Conservation (phyloP, 2,329 filamentous ascomycete species). For the Westerdykella ornata region DNA sequence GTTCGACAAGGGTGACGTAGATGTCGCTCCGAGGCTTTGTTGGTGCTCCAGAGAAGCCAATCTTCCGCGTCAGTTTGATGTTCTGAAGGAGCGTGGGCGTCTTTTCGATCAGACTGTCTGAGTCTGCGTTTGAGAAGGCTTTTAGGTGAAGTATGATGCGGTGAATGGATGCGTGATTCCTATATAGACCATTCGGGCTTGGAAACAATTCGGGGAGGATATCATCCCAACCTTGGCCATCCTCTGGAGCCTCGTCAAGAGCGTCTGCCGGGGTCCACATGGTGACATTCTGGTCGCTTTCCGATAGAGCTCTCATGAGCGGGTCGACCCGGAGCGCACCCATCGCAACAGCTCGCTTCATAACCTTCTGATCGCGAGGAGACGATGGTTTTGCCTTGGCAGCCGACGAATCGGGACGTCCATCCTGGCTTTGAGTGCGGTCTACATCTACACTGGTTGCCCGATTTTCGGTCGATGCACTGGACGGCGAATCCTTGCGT, state of each 20-base stretch:
- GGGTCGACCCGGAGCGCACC: slow-evolving; percentile 71
- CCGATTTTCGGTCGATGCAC: slow-evolving; percentile 13
- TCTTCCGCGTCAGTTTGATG: slow-evolving; percentile 73
- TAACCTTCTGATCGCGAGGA: slow-evolving; percentile 44
- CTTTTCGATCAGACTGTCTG: slow-evolving; percentile 72
- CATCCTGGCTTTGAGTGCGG: slow-evolving; percentile 19
- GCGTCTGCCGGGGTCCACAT: slow-evolving; percentile 62
- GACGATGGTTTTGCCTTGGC: slow-evolving; percentile 22
- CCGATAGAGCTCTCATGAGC: slow-evolving; percentile 63
- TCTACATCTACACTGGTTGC: slow-evolving; percentile 21
- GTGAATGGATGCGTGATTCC: slow-evolving; percentile 65
- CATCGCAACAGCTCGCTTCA: slow-evolving; percentile 66
- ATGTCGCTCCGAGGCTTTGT: slow-evolving; percentile 88
- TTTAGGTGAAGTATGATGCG: slow-evolving; percentile 73
- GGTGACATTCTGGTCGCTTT: slow-evolving; percentile 67
- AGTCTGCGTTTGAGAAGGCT: slow-evolving; percentile 69
- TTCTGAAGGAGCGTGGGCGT: slow-evolving; percentile 83
- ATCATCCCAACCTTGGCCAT: slow-evolving; percentile 63
- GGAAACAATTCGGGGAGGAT: slow-evolving; percentile 59
- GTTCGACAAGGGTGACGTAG: slow-evolving; percentile 78
- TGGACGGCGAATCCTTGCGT: slow-evolving; percentile 38
- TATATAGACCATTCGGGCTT: slow-evolving; percentile 66
- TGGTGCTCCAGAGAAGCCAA: slow-evolving; percentile 89
- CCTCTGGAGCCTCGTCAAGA: slow-evolving; percentile 37
- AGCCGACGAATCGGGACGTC: slow-evolving; percentile 22